These are phyloP conservation scores for Pluteus cervinus DNA, from an alignment of 768 basidiomycete genomes.

Conservation along the genomic window DNA sequence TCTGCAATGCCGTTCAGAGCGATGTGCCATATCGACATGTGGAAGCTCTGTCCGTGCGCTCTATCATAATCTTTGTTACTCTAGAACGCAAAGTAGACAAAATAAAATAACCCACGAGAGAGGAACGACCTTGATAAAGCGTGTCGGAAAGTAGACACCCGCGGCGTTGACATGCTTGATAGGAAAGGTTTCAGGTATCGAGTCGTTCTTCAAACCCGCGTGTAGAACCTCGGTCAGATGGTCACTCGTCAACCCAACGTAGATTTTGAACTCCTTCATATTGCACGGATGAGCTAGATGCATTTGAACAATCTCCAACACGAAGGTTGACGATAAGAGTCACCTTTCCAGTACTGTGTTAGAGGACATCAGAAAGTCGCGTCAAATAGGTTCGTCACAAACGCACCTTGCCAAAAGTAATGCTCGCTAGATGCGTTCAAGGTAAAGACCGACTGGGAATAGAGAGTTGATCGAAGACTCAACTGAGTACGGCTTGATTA, in stretches of 20 bases:
- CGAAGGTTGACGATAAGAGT: conserved; percentile 8
- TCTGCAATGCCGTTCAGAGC: conserved; percentile 56
- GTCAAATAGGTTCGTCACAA: conserved; percentile 1
- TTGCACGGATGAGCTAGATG: conserved; percentile 75
- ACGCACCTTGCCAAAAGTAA: conserved; percentile 78
- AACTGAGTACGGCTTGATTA: conserved; percentile 58
- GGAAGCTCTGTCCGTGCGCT: conserved; percentile 66
- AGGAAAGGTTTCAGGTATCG: conserved; percentile 55
- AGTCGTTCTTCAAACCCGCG: conserved; percentile 59
- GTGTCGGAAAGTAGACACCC: conserved; percentile 56
- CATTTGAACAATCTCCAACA: conserved; percentile 5
- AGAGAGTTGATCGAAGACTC: conserved; percentile 21
- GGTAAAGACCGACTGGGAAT: conserved; percentile 2
- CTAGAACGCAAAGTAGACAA: not conserved
- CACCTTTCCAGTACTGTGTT: conserved; percentile 38
- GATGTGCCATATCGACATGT: conserved; percentile 77
- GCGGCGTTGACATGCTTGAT: conserved; percentile 50
- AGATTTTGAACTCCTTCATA: conserved; percentile 77
- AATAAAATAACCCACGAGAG: conserved; percentile 48
- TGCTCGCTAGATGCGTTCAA: conserved; percentile 46
- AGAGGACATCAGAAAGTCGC: conserved; percentile 7
- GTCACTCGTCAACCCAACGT: conserved; percentile 57
- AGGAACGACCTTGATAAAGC: conserved; percentile 71
- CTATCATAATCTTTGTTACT: conserved; percentile 25
- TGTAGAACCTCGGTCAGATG: conserved; percentile 66